Conservation (phyloP, 208 protist species). For the Kentomonas sorsogonicus region DNA sequence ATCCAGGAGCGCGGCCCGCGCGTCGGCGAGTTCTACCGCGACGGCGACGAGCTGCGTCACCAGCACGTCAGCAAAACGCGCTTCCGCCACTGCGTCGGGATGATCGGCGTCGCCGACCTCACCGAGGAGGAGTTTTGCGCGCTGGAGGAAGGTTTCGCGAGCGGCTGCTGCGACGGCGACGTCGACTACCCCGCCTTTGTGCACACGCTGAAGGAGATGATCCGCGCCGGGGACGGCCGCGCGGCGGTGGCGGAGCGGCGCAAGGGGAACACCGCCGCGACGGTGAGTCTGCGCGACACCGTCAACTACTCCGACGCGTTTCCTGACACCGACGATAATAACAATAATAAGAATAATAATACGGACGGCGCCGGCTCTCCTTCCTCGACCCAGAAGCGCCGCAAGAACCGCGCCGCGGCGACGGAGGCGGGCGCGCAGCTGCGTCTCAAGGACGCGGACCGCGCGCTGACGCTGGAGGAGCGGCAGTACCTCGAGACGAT, state of each 20-base stretch:
- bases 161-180: conserved; percentile 13
- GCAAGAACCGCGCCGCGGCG: background rate
- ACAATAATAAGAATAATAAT: no score
- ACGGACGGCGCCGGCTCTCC: no score
- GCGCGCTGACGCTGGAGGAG: conserved; percentile 18
- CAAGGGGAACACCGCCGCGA: conserved; percentile 8
- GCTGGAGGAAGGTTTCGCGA: conserved; percentile 53
- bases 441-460: no score
- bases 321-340: no score
- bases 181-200: conserved; percentile 72
- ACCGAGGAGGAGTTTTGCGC: conserved; percentile 39
- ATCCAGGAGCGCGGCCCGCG: conserved; percentile 64
- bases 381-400: background rate
- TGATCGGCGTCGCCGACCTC: conserved; percentile 57
- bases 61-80: conserved; percentile 63
- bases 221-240: conserved; percentile 40
- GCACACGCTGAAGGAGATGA: conserved; percentile 37
- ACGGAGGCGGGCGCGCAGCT: no score
- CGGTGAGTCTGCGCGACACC: background rate
- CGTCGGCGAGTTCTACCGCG: conserved; percentile 74
- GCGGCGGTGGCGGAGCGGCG: conserved; percentile 45
- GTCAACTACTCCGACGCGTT: no score
- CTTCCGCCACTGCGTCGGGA: conserved; percentile 70
- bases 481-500: conserved; percentile 29
- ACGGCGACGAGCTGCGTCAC: conserved; percentile 82